Evolutionary conservation across 2,329 filamentous ascomycete species (phyloP).

Genomic region (Cryphonectria parasitica): DNA sequence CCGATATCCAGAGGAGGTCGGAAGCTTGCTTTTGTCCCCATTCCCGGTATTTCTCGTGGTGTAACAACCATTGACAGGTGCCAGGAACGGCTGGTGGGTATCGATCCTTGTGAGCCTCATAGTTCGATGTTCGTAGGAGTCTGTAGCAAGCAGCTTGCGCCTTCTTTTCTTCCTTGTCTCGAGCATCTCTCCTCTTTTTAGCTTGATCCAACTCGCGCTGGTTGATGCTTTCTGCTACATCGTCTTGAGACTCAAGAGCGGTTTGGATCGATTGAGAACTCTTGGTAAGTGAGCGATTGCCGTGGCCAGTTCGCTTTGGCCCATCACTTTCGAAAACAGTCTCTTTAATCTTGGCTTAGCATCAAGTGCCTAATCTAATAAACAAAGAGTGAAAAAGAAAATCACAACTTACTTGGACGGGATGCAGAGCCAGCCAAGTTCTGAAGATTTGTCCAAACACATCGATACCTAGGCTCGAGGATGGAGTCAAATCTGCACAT

Average conservation of each 20-base stretch:
- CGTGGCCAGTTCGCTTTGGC: neutral
- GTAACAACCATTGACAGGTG: slow-evolving; percentile 30
- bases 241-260: neutral
- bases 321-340: neutral
- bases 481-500: slow-evolving; percentile 29
- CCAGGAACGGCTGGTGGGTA: slow-evolving; percentile 28
- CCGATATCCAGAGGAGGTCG: slow-evolving; percentile 29
- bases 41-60: slow-evolving; percentile 20
- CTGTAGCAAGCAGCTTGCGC: slow-evolving; percentile 1
- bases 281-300: neutral
- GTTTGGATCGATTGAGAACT: neutral
- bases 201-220: slow-evolving; percentile 9
- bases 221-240: slow-evolving; percentile 12
- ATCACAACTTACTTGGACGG: neutral
- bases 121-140: slow-evolving; percentile 17
- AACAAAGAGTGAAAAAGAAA: too few relatives aligned
- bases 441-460: slow-evolving; percentile 16
- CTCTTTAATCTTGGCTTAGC: neutral
- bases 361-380: neutral
- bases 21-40: slow-evolving; percentile 18
- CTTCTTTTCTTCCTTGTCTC: slow-evolving; percentile 14
- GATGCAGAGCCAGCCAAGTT: slow-evolving; percentile 20
- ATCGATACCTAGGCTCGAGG: slow-evolving; percentile 12
- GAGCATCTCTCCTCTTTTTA: slow-evolving; percentile 4
- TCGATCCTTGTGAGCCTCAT: slow-evolving; percentile 24